Evolutionary conservation across 2,329 filamentous ascomycete genomes (phyloP), one percentile per base, ranked within the genome.

Genomic region (Annulohypoxylon truncatum): DNA sequence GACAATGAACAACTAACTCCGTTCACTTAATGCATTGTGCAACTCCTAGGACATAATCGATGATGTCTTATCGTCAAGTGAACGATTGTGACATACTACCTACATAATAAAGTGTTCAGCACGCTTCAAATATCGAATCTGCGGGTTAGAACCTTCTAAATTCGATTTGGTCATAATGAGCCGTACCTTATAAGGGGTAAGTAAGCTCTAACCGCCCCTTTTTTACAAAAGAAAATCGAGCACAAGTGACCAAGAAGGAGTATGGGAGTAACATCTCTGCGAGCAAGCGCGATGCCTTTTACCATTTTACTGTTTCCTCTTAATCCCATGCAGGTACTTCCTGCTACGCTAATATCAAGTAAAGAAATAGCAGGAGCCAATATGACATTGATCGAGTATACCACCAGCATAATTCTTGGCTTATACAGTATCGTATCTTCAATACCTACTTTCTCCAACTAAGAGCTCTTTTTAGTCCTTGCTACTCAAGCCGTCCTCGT

Each of bases 381-480:
- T 44, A 31, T n/a, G 4, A 54, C 28, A 18, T 4, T 26, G 18
- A 1, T 7, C 33, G 40, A 44, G 44, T 12, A 40, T 4, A 20
- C 6, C 6, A 42, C 0, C 10, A 3, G 26, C 20, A 13, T 20
- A 22, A 10, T 42, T 20, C 54, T 33, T 24, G 40, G n/a, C 20
- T 15, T 33, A 35, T 61, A 29, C 20, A 20, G 64, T 20, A 28
- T 13, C 22, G 20, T 52, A 24, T 33, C 13, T 13, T 65, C 53
- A 50, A 15, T 38, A 2, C 62, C 50, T 29, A 58, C 55, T 24
- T 64, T 58, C 62, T 68, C n/a, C n/a, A n/a, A n/a, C n/a, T n/a
- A n/a, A n/a, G n/a, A n/a, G n/a, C n/a, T n/a, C n/a, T 70, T 47
- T 70, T 48, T 48, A 8, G 22, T 67, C 67, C 59, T 40, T 40